Evolutionary conservation across 371 early-diverging fungal species (phyloP).

Genomic region (Rhizopus delemar): DNA sequence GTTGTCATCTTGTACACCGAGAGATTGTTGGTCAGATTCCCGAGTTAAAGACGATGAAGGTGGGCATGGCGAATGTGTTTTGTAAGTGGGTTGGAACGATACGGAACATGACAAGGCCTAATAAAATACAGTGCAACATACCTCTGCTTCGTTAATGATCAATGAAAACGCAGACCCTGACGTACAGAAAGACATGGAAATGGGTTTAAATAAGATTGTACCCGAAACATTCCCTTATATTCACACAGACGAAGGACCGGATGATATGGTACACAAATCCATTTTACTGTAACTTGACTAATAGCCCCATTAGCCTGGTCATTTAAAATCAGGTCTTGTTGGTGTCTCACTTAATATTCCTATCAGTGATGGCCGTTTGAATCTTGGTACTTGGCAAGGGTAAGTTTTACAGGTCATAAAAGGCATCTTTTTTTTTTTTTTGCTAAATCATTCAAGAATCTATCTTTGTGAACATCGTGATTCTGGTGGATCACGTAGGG

Average conservation of each 20-base stretch:
- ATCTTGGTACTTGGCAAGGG: slow-evolving; percentile 94
- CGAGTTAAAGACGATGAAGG: slow-evolving; percentile 65
- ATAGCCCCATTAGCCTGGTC: slow-evolving; percentile 68
- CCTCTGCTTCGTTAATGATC: slow-evolving; percentile 84
- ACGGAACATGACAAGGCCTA: background rate
- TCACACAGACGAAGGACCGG: slow-evolving; percentile 76
- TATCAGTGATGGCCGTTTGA: slow-evolving; percentile 75
- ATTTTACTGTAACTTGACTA: background rate
- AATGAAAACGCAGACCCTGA: slow-evolving; percentile 87
- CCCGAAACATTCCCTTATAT: slow-evolving; percentile 79
- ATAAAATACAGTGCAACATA: slow-evolving; percentile 76
- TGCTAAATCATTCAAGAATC: background rate
- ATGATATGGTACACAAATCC: slow-evolving; percentile 45
- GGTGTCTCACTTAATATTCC: slow-evolving; percentile 90
- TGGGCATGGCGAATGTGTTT: slow-evolving; percentile 81
- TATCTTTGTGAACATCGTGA: slow-evolving; percentile 39
- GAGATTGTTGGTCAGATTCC: slow-evolving; percentile 68
- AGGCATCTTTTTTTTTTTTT: background rate
- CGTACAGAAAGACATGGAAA: slow-evolving; percentile 71
- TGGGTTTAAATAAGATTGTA: slow-evolving; percentile 57
- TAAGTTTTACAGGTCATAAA: slow-evolving; percentile 27
- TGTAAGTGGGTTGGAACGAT: slow-evolving; percentile 60
- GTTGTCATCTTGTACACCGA: slow-evolving; percentile 80
- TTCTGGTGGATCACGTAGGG: slow-evolving; percentile 60
- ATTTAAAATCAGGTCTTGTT: slow-evolving; percentile 81